Evolutionary conservation across 129 eudicot genomes (phyloP), one percentile per base, ranked within the genome.

Genomic region (Artemisia tridentata): DNA sequence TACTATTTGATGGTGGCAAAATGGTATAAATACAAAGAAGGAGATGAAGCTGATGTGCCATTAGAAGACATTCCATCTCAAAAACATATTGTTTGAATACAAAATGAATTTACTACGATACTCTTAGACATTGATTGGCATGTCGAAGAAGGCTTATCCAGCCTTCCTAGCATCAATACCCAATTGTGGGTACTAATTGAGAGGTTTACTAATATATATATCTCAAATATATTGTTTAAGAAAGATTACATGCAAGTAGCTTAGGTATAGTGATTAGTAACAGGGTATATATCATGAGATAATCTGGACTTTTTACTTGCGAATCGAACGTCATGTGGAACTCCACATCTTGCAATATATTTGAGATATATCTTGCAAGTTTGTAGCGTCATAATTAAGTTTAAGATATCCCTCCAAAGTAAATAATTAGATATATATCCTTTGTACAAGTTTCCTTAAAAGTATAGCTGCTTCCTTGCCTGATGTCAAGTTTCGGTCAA

Each of bases 1-100:
- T 88, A 85, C 66, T 88, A 69, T 65, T 60, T 88, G 68, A 52
- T 83, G 27, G 83, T 84, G 50, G 81, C 91, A 10, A 85, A 81
- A 68, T 88, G 91, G 95, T 88, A 83, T 72, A 85, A 80, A 66
- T 88, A 88, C 66, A 88, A 88, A 79, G 86, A 65, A 23, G 74
- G 31, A 5, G 69, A 74, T 45, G 14, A 5, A 8, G 27, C 14
- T 48, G 77, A 69, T 52, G 71, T 78, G 63, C 23, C 57, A 11
- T 58, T 74, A 58, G 80, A 82, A 69, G 69, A 78, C 17, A 62
- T 78, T 43, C 31, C 72, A 67, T 18, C 71, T 41, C 80, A 72
- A 29, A 76, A 79, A 71, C 79, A 77, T 68, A 20, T 76, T 38
- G 71, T 80, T 55, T 83, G 72, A 78, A 72, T 3, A 38, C 45